Conservation (phyloP, 106 monocot genomes). For the Acorus calamus region DNA sequence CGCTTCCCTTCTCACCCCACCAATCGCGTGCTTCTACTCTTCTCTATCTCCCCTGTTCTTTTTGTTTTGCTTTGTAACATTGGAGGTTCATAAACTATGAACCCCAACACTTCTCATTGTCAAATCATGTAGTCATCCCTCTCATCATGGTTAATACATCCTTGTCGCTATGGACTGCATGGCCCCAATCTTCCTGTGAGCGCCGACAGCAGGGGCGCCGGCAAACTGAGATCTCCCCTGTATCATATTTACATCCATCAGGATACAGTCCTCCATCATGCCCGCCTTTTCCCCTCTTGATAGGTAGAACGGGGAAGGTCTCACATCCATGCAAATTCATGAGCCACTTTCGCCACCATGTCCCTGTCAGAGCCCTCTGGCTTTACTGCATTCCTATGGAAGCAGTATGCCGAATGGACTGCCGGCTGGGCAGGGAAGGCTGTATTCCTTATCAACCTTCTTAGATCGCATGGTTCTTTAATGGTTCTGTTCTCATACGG, state of each 20-base stretch:
- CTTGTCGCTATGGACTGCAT: constrained; percentile 41
- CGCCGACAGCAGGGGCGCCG: constrained; percentile 16
- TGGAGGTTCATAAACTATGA: no score
- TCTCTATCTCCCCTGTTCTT: no score
- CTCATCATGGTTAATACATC: constrained; percentile 28
- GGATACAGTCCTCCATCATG: constrained; percentile 12
- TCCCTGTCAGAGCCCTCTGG: constrained; percentile 11
- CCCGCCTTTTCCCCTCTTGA: constrained; percentile 15
- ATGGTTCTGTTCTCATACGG: constrained; percentile 42
- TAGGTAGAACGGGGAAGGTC: constrained; percentile 34
- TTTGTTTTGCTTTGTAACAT: no score
- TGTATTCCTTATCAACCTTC: constrained; percentile 49
- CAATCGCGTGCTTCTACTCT: no score
- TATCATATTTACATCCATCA: constrained; percentile 11
- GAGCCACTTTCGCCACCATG: neutral
- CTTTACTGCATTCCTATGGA: constrained; percentile 14
- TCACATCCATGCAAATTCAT: constrained; percentile 43
- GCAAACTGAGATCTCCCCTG: constrained; percentile 20
- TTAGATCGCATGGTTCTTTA: constrained; percentile 45
- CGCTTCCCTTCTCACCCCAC: no score
- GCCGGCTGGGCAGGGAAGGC: constrained; percentile 20
- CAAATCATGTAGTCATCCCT: neutral
- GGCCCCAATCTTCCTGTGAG: constrained; percentile 33
- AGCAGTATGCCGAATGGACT: constrained; percentile 34
- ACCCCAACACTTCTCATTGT: no score